A percentile compares a stretch with the other conserved stretches of the same genome.
Evolutionary conservation across 2,329 filamentous ascomycete species (phyloP).

Genomic region (Claviceps capensis): DNA sequence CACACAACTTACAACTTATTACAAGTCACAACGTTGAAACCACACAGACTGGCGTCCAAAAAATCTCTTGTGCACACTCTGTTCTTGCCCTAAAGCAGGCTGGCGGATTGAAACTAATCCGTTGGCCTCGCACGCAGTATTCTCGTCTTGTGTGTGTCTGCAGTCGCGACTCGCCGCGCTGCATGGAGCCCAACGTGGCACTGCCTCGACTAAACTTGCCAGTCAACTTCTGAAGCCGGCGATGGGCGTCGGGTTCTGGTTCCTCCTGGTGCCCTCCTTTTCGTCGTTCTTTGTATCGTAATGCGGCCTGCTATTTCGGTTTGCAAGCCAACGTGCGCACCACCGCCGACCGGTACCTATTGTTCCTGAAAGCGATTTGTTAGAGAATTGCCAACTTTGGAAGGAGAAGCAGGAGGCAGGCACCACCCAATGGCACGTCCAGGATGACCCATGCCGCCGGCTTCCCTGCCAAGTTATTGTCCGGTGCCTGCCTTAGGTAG

Average conservation of each 20-base stretch:
- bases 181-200: slow-evolving; percentile 3
- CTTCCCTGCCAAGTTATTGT: background rate
- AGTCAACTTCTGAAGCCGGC: background rate
- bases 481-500: background rate
- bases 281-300: background rate
- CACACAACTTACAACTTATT: no score
- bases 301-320: background rate
- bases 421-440: background rate
- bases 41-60: no score
- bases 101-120: background rate
- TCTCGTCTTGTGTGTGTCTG: background rate
- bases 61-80: background rate
- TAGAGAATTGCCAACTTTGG: background rate
- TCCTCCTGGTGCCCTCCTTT: background rate
- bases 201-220: background rate
- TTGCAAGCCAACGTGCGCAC: background rate
- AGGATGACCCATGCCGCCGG: background rate
- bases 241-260: background rate
- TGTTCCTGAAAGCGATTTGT: no score
- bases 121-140: background rate
- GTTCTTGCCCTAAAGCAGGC: background rate
- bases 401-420: background rate
- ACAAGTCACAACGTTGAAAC: no score
- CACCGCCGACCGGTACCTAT: no score
- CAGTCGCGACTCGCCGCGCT: background rate